Base-by-base conservation (phyloP, 129 eudicot genomes). In the Flaveria ramosissima region DNA sequence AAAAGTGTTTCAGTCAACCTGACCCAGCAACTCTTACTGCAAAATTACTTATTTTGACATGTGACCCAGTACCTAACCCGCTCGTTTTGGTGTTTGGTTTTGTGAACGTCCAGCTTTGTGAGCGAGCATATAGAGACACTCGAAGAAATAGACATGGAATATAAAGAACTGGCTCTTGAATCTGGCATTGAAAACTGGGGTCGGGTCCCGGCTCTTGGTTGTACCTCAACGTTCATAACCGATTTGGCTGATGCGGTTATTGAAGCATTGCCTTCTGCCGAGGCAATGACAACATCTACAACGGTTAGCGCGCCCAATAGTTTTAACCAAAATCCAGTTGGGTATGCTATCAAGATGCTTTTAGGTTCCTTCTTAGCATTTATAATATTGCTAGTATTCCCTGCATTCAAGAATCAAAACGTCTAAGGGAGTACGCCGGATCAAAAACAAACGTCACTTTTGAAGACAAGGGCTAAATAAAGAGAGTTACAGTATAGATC, bases 111-210 rank as follows among this genome's bases (percentile, higher is more conserved):
- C 89, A 93, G 98, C 85, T 93, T 93, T 81, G 98, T 93, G 78
- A 93, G 98, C 56, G 98, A 93, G 83, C 98, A 93, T 79, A 93
- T 93, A 84, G 98, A 93, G 79, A 91, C 98, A 16, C 91, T 93
- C 2, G 98, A 91, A 84, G 98, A 93, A 82, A 93, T 93, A 64
- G 98, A 93, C 55, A 93, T 93, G 96, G 96, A 91, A 78, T 93
- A 93, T 83, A 91, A 77, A 82, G 90, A 93, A 51, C 56, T 93
- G 79, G 97, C 98, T 17, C 88, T 93, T 24, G 97, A 89, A 76
- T 93, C 98, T 0, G 98, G 98, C 7, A 85, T 93, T 12, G 82
- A 84, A 78, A 88, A 89, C 16, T 93, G 98, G 98, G 98, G 98
- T 11, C 91, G 98, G 61, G 98, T 93, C 56, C 98, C 98, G n/a